These are phyloP conservation scores for Skeletonema marinoi DNA, from an alignment of 108 stramenopile genomes.

Conservation along the genomic window DNA sequence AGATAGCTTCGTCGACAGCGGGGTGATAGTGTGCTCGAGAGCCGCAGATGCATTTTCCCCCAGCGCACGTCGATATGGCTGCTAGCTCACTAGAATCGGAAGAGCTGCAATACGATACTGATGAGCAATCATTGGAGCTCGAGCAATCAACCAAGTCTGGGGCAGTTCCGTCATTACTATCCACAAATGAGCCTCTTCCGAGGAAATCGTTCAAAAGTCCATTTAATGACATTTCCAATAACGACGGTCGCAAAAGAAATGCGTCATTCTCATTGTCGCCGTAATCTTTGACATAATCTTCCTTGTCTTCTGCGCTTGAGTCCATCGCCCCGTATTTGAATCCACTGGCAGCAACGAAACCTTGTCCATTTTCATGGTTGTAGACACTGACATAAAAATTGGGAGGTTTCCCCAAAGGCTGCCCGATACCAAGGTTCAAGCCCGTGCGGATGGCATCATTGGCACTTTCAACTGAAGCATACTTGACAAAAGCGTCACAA, in stretches of 20 bases:
- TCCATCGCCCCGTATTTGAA: conserved; percentile 59
- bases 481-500: conserved; percentile 62
- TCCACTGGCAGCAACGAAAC: conserved; percentile 70
- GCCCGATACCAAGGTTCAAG: conserved; percentile 51
- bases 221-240: conserved; percentile 67
- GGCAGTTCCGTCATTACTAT: conserved; percentile 17
- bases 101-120: conserved; percentile 66
- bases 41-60: conserved; percentile 68
- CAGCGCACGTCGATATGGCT: conserved; percentile 62
- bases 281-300: conserved; percentile 52
- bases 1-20: conserved; percentile 77
- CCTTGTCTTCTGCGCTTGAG: conserved; percentile 47
- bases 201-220: conserved; percentile 76
- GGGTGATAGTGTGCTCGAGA: conserved; percentile 75
- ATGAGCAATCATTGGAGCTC: conserved; percentile 57
- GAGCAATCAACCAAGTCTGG: conserved; percentile 42
- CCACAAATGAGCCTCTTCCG: conserved; percentile 56
- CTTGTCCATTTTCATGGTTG: conserved; percentile 70
- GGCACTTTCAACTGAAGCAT: conserved; percentile 58
- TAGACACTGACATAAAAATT: conserved; percentile 83
- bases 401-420: conserved; percentile 64
- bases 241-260: conserved; percentile 60
- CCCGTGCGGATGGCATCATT: conserved; percentile 65
- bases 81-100: conserved; percentile 30
- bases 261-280: conserved; percentile 64